phyloP scores from a whole-genome alignment of 495 filamentous ascomycete genomes.

The Hyaloscypha variabilis region DNA sequence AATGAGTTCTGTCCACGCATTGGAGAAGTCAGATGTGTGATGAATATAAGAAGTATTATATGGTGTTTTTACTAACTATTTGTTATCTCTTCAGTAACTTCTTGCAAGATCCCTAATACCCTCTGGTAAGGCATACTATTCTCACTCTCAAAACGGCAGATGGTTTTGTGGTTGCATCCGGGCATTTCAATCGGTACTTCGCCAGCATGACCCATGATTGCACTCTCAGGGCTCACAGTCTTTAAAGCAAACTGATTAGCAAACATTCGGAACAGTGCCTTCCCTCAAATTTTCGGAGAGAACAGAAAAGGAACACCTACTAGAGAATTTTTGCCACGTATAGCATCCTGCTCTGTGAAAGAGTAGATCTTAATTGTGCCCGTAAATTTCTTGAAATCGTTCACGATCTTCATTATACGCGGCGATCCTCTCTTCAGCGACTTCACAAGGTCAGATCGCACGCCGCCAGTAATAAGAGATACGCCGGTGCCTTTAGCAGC shows the following conservation, averaged over 20 bases:
- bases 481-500: neutral
- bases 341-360: conserved; percentile 16
- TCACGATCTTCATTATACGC: conserved; percentile 6
- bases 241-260: neutral
- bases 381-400: conserved; percentile 15
- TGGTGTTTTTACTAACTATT: conserved; percentile 7
- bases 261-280: neutral
- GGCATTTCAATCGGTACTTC: neutral
- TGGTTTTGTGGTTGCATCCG: neutral
- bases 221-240: neutral
- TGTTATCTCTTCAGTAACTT: neutral
- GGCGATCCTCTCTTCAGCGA: conserved; percentile 3
- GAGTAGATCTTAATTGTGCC: conserved; percentile 10
- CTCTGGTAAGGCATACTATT: neutral
- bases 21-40: neutral
- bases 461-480: neutral
- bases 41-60: neutral
- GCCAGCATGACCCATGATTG: neutral
- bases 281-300: neutral
- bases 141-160: neutral
- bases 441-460: conserved; percentile 3
- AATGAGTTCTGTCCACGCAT: neutral
- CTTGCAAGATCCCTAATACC: neutral
- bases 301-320: no score
- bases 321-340: no score